phyloP scores from a whole-genome alignment of 2,329 filamentous ascomycete species.

The Claviceps africana region DNA sequence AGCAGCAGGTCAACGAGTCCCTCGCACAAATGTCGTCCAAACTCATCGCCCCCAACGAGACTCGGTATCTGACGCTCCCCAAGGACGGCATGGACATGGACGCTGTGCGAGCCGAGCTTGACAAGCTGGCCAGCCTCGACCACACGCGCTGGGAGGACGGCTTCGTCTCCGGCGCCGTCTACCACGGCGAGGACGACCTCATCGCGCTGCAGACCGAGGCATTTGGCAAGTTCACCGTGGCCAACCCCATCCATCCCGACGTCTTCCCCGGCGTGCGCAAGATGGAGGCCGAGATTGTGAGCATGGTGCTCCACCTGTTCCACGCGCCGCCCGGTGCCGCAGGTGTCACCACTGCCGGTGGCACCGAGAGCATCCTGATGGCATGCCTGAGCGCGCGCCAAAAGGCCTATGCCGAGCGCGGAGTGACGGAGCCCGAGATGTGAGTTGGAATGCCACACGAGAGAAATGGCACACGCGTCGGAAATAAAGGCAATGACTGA shows the following conservation, averaged over 20 bases:
- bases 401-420: constrained; percentile 72
- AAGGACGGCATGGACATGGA: constrained; percentile 73
- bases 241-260: constrained; percentile 94
- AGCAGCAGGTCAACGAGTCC: constrained; percentile 69
- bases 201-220: constrained; percentile 80
- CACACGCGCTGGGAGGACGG: constrained; percentile 97
- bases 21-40: constrained; percentile 71
- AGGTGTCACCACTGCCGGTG: constrained; percentile 81
- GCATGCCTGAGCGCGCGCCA: constrained; percentile 82
- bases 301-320: constrained; percentile 86
- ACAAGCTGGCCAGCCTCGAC: constrained; percentile 68
- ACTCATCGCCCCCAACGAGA: constrained; percentile 61
- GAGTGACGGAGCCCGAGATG: constrained; percentile 91
- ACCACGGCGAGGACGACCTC: constrained; percentile 78
- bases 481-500: not conserved
- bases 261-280: constrained; percentile 96
- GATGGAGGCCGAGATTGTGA: constrained; percentile 97
- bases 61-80: constrained; percentile 62
- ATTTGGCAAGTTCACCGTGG: constrained; percentile 85
- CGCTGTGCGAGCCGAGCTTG: constrained; percentile 64
- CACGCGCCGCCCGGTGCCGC: constrained; percentile 75
- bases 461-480: not conserved
- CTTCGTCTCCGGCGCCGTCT: constrained; percentile 84
- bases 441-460: constrained; percentile 24
- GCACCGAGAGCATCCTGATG: constrained; percentile 95